phyloP scores from a whole-genome alignment of 208 protist species.

The Leishmania aethiopica region DNA sequence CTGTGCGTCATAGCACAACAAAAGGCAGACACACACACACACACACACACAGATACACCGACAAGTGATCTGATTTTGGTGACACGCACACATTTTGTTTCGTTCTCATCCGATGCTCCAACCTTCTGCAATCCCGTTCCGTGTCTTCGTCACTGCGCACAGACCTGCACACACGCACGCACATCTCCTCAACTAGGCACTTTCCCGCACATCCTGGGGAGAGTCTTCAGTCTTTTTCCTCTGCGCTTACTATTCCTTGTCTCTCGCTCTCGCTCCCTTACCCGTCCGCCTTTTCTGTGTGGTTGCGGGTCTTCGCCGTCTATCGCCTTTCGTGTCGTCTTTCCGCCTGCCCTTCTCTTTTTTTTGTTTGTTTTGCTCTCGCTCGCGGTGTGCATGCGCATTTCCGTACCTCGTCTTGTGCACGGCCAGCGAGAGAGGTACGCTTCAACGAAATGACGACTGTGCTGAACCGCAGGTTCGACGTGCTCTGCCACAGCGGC shows the following conservation, averaged over 20 bases:
- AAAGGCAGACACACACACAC: neutral
- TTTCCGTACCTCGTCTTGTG: neutral
- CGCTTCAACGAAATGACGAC: conserved; percentile 37
- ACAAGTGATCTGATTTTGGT: neutral
- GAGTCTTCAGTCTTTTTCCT: neutral
- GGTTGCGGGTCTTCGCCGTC: neutral
- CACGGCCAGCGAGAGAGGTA: neutral
- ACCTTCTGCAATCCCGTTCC: neutral
- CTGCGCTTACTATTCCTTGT: neutral
- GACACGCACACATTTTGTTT: neutral
- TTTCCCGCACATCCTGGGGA: neutral
- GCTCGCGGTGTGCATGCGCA: neutral
- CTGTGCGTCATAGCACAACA: neutral
- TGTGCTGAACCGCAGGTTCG: conserved; percentile 65
- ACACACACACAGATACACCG: no score
- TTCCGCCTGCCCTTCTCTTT: neutral
- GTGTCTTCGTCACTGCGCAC: no score
- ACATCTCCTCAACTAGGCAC: neutral
- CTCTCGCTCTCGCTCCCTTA: neutral
- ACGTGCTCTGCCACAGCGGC: conserved; percentile 62
- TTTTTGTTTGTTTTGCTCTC: neutral
- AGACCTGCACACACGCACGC: neutral
- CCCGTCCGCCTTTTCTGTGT: neutral
- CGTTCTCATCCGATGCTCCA: neutral
- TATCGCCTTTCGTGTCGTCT: neutral